phyloP scores from a whole-genome alignment of 352 stramenopile species.

The Salisapilia sapeloensis region DNA sequence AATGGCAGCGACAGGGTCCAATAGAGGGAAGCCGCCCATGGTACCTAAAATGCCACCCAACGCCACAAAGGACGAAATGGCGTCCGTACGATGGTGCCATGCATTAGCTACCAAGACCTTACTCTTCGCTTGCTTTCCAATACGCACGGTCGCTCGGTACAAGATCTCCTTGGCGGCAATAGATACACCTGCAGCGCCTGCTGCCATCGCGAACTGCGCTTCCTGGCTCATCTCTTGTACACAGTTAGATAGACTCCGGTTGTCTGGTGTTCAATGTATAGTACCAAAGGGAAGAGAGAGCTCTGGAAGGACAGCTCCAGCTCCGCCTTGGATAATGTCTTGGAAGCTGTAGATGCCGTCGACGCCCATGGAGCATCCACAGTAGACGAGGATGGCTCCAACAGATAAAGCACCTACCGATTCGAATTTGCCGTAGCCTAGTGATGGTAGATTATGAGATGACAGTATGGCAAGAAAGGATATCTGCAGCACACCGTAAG shows the following conservation, averaged over 20 bases:
- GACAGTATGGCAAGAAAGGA: neutral
- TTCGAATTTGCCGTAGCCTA: constrained; percentile 83
- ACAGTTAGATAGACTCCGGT: no score
- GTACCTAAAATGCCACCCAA: constrained; percentile 59
- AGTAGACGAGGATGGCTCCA: constrained; percentile 64
- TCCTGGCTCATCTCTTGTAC: constrained; percentile 24
- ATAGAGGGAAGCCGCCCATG: constrained; percentile 42
- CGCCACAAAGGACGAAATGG: constrained; percentile 81
- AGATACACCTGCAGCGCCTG: constrained; percentile 72
- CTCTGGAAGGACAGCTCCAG: constrained; percentile 7
- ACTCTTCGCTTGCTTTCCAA: constrained; percentile 86
- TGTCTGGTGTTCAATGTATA: neutral
- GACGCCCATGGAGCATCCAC: constrained; percentile 44
- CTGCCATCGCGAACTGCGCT: constrained; percentile 49
- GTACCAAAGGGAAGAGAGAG: constrained; percentile 11
- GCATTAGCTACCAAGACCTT: constrained; percentile 95
- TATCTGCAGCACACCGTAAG: constrained; percentile 28
- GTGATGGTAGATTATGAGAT: neutral
- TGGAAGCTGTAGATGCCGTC: constrained; percentile 62
- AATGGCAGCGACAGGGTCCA: constrained; percentile 74
- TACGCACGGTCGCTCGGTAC: constrained; percentile 84
- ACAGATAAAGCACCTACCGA: constrained; percentile 76
- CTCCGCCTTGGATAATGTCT: constrained; percentile 28
- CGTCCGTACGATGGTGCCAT: constrained; percentile 89
- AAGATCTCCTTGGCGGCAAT: constrained; percentile 91